Evolutionary conservation across 352 stramenopile species (phyloP).

Genomic region (Nothophytophthora sp.): DNA sequence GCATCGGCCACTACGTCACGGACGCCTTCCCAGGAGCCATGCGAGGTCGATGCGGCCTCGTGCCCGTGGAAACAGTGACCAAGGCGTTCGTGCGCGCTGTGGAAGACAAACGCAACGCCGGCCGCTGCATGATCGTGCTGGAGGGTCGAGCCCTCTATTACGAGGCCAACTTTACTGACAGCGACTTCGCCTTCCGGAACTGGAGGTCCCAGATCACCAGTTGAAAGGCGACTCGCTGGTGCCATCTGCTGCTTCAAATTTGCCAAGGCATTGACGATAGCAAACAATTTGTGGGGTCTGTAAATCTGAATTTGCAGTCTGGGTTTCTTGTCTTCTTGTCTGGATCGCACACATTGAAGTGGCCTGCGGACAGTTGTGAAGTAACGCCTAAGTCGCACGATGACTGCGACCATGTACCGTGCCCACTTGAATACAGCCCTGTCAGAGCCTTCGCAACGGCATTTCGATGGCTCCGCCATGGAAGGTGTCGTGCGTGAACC

Average conservation of each 20-base stretch:
- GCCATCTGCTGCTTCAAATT: too few relatives aligned
- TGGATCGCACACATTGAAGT: too few relatives aligned
- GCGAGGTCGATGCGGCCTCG: slow-evolving; percentile 24
- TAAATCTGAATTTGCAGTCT: too few relatives aligned
- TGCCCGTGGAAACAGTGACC: slow-evolving; percentile 31
- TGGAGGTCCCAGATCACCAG: neutral
- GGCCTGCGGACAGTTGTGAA: too few relatives aligned
- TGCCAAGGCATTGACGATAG: too few relatives aligned
- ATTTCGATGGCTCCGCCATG: neutral
- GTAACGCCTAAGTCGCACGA: neutral
- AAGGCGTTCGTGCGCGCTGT: slow-evolving; percentile 35
- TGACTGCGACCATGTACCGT: neutral
- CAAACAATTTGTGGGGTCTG: too few relatives aligned
- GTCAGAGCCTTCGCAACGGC: too few relatives aligned
- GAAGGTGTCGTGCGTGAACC: slow-evolving; percentile 40
- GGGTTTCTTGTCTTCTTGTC: too few relatives aligned
- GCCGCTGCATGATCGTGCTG: slow-evolving; percentile 14
- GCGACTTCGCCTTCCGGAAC: slow-evolving; percentile 5
- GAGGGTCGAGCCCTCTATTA: slow-evolving; percentile 15
- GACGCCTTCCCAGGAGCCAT: slow-evolving; percentile 27
- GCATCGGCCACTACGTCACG: slow-evolving; percentile 37
- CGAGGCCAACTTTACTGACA: slow-evolving; percentile 10
- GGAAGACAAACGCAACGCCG: slow-evolving; percentile 36
- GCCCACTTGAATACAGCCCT: too few relatives aligned
- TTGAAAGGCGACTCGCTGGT: too few relatives aligned